Evolutionary conservation across 2,329 filamentous ascomycete species (phyloP).

Genomic region (Podosphaera aphanis): DNA sequence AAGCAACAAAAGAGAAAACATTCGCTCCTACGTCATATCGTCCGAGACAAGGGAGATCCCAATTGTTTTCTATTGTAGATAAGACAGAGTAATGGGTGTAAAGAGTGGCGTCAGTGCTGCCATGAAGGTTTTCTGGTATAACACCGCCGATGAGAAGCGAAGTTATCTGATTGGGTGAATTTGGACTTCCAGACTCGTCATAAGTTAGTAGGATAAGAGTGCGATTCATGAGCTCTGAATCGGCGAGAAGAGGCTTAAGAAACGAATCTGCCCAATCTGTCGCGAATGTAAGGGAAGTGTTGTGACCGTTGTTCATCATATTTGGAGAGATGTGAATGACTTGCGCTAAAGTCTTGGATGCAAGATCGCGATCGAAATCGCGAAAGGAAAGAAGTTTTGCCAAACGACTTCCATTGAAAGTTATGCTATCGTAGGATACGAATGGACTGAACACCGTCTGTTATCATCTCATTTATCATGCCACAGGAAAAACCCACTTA

Average conservation of each 20-base stretch:
- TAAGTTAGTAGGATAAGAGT: slow-evolving; percentile 34
- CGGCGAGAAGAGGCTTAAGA: slow-evolving; percentile 27
- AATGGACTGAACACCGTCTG: slow-evolving; percentile 13
- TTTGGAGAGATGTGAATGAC: slow-evolving; percentile 40
- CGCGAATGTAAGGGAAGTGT: slow-evolving; percentile 27
- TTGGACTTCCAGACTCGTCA: slow-evolving; percentile 31
- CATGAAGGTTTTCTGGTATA: slow-evolving; percentile 22
- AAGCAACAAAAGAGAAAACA: slow-evolving; percentile 14
- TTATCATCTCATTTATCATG: not conserved
- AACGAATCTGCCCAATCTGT: slow-evolving; percentile 28
- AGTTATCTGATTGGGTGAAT: slow-evolving; percentile 27
- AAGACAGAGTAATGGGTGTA: slow-evolving; percentile 24
- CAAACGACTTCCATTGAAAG: slow-evolving; percentile 25
- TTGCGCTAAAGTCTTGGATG: slow-evolving; percentile 33
- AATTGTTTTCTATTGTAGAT: slow-evolving; percentile 21
- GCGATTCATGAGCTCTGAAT: slow-evolving; percentile 26
- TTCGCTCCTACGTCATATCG: slow-evolving; percentile 21
- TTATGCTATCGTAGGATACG: slow-evolving; percentile 30
- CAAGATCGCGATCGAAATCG: slow-evolving; percentile 34
- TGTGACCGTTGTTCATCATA: slow-evolving; percentile 43
- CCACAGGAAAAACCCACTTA: slow-evolving; percentile 8
- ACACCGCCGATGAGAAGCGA: slow-evolving; percentile 31
- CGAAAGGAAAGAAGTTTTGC: slow-evolving; percentile 38
- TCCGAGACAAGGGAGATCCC: slow-evolving; percentile 21
- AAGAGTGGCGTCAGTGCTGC: slow-evolving; percentile 27